Base-by-base conservation (phyloP, 2,329 filamentous ascomycete species). In the Nothophaeocryptopus gaeumannii region DNA sequence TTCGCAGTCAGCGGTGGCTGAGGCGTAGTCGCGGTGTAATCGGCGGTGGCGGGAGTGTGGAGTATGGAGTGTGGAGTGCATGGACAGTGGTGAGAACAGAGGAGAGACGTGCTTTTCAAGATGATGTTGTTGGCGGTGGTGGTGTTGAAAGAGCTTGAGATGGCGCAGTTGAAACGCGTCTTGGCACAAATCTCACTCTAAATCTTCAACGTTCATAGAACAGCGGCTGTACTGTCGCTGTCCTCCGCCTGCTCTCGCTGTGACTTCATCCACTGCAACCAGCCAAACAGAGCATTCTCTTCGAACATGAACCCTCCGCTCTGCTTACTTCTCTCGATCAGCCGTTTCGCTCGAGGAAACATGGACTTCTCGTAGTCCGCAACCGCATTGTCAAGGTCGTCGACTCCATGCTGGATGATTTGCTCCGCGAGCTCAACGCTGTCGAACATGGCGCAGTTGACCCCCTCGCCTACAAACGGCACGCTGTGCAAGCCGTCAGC, bases 371-470 rank as follows among this genome's bases (percentile, higher is more conserved):
- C 68, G 40, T 67, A 70, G 16, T 51, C 56, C 39, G 14, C 36
- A 2, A 67, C 57, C 1, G 64, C 64, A 30, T 46, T 45, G 33
- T 60, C 55, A 5, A 68, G 47, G 30, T 54, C 39, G 3, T 61
- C 51, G 8, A 55, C 53, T 51, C 41, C 60, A 38, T 55, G 42
- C 36, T 59, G 47, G 31, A 70, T 59, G 52, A 81, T 75, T 5
- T 71, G 69, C 29, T 67, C 61, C 0, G 74, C 75, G 14, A 84
- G 69, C 15, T 73, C 63, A 53, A 77, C 62, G 7, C 79, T 74
- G 61, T 84, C 81, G 39, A 74, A 70, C 62, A 85, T 73, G 1
- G 73, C 79, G 14, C 76, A 67, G 58, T 84, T 84, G 20, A 83
- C 80, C 2, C 81, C 81, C 50, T 81, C 80, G 5, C 81, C 81